These are phyloP conservation scores for Stachybotrys chartarum DNA, from an alignment of 2,329 filamentous ascomycete genomes.

Conservation along the genomic window DNA sequence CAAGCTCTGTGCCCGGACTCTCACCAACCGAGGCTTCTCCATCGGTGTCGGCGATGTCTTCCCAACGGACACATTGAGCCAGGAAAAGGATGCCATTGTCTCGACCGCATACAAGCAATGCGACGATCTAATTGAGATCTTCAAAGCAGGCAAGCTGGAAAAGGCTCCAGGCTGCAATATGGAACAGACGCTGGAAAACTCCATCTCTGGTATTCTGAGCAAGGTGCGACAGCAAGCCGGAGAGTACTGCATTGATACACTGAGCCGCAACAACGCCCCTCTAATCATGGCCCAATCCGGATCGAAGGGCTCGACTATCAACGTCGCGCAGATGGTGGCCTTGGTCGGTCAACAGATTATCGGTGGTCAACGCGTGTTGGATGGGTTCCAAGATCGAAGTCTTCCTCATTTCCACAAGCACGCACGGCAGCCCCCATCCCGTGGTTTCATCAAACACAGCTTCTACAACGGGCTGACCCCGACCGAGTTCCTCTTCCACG, in stretches of 20 bases:
- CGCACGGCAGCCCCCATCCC: slow-evolving; percentile 83
- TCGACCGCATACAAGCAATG: slow-evolving; percentile 71
- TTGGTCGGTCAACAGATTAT: slow-evolving; percentile 98
- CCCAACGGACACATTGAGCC: slow-evolving; percentile 63
- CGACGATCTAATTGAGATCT: slow-evolving; percentile 36
- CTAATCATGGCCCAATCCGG: slow-evolving; percentile 96
- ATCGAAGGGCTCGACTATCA: slow-evolving; percentile 94
- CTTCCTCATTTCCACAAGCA: slow-evolving; percentile 95
- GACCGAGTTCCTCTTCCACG: slow-evolving; percentile 95
- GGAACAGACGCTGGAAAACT: slow-evolving; percentile 85
- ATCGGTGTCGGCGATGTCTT: slow-evolving; percentile 95
- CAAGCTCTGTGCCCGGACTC: slow-evolving; percentile 79
- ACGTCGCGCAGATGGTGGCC: slow-evolving; percentile 98
- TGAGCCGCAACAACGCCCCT: slow-evolving; percentile 88
- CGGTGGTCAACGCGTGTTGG: slow-evolving; percentile 80
- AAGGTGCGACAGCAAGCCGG: slow-evolving; percentile 88
- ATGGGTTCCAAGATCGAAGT: slow-evolving; percentile 94
- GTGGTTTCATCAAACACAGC: slow-evolving; percentile 94
- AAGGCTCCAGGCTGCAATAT: slow-evolving; percentile 86
- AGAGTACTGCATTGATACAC: slow-evolving; percentile 79
- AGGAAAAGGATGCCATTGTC: slow-evolving; percentile 70
- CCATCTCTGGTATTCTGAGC: slow-evolving; percentile 84
- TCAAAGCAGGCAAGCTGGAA: slow-evolving; percentile 68
- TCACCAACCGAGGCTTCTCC: slow-evolving; percentile 89
- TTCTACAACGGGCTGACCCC: slow-evolving; percentile 90